Percentiles rank a stretch among this genome's conserved stretches.
phyloP scores from a whole-genome alignment of 179 eudicot species.

The Carnegiea gigantea region DNA sequence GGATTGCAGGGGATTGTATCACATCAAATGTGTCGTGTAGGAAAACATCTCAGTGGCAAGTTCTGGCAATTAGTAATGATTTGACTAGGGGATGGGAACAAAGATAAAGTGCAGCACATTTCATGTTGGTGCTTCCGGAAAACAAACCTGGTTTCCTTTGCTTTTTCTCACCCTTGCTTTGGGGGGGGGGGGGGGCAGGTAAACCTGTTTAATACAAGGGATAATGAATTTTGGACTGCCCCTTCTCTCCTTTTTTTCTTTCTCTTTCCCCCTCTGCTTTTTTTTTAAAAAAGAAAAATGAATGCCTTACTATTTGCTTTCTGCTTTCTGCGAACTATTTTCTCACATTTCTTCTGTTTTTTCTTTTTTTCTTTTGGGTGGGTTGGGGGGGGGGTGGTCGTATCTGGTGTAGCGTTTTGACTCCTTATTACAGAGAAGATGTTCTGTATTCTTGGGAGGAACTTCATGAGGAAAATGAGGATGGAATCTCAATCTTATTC shows the following conservation, averaged over 20 bases:
- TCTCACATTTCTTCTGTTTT: constrained; percentile 8
- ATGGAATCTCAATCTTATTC: constrained; percentile 85
- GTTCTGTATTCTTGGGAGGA: constrained; percentile 87
- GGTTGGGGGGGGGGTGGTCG: not conserved
- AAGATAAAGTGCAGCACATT: not conserved
- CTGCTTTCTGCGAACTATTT: not conserved
- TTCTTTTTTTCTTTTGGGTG: not conserved
- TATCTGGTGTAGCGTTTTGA: constrained; percentile 64
- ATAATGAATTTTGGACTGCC: not conserved
- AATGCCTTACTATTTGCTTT: not conserved
- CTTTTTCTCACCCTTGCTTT: not conserved
- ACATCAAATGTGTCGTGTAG: not conserved
- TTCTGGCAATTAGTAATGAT: not conserved
- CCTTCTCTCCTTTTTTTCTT: not conserved
- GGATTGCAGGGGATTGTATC: not conserved
- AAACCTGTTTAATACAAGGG: not conserved
- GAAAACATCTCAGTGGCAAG: not conserved
- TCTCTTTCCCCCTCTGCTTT: not conserved
- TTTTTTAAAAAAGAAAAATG: not conserved
- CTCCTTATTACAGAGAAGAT: constrained; percentile 92
- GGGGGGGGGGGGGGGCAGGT: not conserved
- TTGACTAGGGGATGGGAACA: not conserved
- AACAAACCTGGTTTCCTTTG: not conserved
- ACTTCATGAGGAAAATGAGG: constrained; percentile 85
- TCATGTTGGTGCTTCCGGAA: not conserved